These are phyloP conservation scores for Erysiphe pulchra DNA, from an alignment of 2,329 filamentous ascomycete species.

Conservation along the genomic window DNA sequence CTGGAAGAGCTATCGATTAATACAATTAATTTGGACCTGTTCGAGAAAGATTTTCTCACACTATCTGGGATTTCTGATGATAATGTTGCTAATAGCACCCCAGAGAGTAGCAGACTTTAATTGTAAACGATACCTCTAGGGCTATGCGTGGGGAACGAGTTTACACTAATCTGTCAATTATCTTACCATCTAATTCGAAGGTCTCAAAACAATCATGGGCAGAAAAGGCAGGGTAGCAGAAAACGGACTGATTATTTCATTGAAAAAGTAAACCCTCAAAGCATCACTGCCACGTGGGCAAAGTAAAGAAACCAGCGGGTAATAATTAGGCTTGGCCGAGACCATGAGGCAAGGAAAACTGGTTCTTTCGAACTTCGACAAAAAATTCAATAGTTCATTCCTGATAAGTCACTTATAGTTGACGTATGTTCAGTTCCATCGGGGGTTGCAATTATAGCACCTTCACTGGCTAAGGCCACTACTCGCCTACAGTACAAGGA, in stretches of 20 bases:
- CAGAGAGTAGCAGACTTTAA: too few species aligned
- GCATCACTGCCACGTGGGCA: not conserved
- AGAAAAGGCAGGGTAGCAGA: not conserved
- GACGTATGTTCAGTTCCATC: not conserved
- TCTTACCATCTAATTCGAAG: too few species aligned
- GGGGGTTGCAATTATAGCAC: not conserved
- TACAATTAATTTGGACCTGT: too few species aligned
- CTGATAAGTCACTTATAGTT: not conserved
- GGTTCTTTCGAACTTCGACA: not conserved
- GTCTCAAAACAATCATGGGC: too few species aligned
- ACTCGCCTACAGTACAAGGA: not conserved
- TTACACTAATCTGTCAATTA: too few species aligned
- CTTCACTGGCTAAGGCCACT: not conserved
- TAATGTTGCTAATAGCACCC: too few species aligned
- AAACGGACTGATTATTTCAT: not conserved
- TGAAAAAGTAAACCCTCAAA: not conserved
- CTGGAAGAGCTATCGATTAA: too few species aligned
- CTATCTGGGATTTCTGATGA: too few species aligned
- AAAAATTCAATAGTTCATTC: not conserved
- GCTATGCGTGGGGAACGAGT: too few species aligned
- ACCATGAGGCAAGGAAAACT: not conserved
- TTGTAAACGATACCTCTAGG: too few species aligned
- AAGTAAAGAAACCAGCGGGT: not conserved
- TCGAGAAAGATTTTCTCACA: too few species aligned
- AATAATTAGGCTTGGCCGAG: not conserved